Evolutionary conservation across 371 early-diverging fungal genomes (phyloP), one percentile per base, ranked within the genome.

Genomic region (Batkoa obscura): DNA sequence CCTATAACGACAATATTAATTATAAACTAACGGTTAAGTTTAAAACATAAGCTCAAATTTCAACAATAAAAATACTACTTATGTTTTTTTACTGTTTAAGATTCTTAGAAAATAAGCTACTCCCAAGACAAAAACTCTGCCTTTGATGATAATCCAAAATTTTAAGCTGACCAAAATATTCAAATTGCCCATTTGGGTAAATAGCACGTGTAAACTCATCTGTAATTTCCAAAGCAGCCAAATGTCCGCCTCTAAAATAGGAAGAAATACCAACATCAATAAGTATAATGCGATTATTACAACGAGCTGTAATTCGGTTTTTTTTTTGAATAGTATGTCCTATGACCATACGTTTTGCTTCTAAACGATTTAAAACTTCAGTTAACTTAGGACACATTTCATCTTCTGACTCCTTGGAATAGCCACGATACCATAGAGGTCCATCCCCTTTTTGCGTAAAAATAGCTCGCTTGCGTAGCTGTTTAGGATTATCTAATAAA

Each of bases 191-290:
- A 17, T 30, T 15, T 3, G 53, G 53, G 30, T 53, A 53, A 13
- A 53, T 37, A 3, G 53, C 53, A 36, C 17, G 42, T 38, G 53
- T 34, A 35, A 6, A 17, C 9, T 10, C 8, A 33, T 34, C 2
- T 3, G 53, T 53, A 2, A 60, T 49, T n/a, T 57, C 61, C 32
- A 60, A 49, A 31, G 61, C 61, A 39, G 57, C 61, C 33, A 52
- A 52, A 37, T 39, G 41, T 10, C 57, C 37, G 6, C 82, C 84
- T 62, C 83, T 39, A 53, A 13, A 87, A 10, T 68, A 76, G 12
- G 61, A 59, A n/a, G 79, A 78, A 38, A 84, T 82, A 15, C 85
- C 88, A 45, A 84, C 79, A 63, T 87, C 85, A 57, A 84, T 80
- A 35, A 81, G 64, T 30, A 79, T 60, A 17, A 77, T 69, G 43